Base-by-base conservation (phyloP, 2,329 filamentous ascomycete genomes). In the Microsporum audouinii region DNA sequence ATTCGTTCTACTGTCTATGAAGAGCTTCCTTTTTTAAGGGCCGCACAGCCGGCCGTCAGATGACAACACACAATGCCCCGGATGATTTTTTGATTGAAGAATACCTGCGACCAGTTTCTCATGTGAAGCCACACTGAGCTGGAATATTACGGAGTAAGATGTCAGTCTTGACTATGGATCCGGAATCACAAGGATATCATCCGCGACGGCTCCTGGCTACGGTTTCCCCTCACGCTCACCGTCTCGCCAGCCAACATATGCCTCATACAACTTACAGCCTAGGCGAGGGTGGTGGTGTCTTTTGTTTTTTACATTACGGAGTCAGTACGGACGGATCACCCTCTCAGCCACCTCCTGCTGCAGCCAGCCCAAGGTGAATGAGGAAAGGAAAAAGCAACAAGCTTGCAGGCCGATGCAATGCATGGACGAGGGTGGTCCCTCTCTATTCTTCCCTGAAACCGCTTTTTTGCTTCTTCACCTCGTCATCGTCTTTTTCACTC, bases 171-270 rank as follows among this genome's bases (percentile, higher is more conserved):
- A 23, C 17, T 23, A 53, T n/a, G 49, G 49, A 53, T 12, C 49
- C 49, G 49, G 49, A 31, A 53, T 12, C 49, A 53, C 49, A 53
- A 53, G 49, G 49, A 53, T 53, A 53, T 53, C 49, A 53, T 33
- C 49, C 49, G 27, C 49, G 49, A 33, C 49, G 49, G 49, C 27
- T 53, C 27, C 49, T 34, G 27, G 49, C 27, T n/a, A n/a, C 27
- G 49, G 27, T 10, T 34, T 27, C 45, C 49, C 31, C 27, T 53
- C 31, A 8, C 12, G 10, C 49, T 33, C 49, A n/a, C 49, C 27
- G 49, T 31, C 49, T 33, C n/a, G 45, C 45, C 17, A 6, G 31
- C 27, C 49, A 53, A 55, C 51, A 55, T 55, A 55, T 55, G 51
- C 51, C 51, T 55, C 51, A 55, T 55, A 55, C 51, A 53, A 55